Conservation (phyloP, 169 alveolate species). For the Plasmodium chabaudi region DNA sequence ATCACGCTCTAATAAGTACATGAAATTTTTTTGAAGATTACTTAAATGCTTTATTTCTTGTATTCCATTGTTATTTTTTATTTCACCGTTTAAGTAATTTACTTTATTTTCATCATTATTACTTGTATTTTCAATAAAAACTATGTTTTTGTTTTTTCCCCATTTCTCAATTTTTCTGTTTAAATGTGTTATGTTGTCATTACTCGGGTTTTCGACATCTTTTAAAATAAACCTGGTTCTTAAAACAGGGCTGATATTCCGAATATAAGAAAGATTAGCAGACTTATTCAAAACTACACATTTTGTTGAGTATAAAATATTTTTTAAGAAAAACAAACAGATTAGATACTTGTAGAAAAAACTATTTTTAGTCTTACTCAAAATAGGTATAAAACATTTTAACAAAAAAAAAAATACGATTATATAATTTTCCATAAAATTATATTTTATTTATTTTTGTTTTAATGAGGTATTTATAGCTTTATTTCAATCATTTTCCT, state of each 20-base stretch:
- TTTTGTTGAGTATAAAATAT: slow-evolving; percentile 38
- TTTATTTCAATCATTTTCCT: not conserved
- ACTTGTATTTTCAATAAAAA: slow-evolving; percentile 35
- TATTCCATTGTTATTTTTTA: slow-evolving; percentile 20
- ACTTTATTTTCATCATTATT: slow-evolving; percentile 35
- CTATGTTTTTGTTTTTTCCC: slow-evolving; percentile 20
- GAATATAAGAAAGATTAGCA: slow-evolving; percentile 18
- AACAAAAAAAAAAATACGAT: slow-evolving; percentile 49
- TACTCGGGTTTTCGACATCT: not conserved
- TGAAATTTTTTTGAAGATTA: slow-evolving; percentile 63
- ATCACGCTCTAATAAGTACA: slow-evolving; percentile 51
- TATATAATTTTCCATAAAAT: slow-evolving; percentile 69
- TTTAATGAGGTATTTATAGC: not conserved
- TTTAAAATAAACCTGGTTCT: slow-evolving; percentile 9
- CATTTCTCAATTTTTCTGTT: slow-evolving; percentile 12
- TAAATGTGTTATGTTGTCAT: slow-evolving; percentile 9
- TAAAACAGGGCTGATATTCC: not conserved
- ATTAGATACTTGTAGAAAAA: slow-evolving; percentile 12
- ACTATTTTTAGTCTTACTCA: slow-evolving; percentile 13
- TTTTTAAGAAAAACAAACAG: slow-evolving; percentile 30
- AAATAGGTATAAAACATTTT: slow-evolving; percentile 28
- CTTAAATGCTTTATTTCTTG: slow-evolving; percentile 50
- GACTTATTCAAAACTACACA: slow-evolving; percentile 9
- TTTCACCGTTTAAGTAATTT: slow-evolving; percentile 18
- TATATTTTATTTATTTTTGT: not conserved